Conservation (phyloP, 257 asterid genomes). For the Leptodermis oblonga region DNA sequence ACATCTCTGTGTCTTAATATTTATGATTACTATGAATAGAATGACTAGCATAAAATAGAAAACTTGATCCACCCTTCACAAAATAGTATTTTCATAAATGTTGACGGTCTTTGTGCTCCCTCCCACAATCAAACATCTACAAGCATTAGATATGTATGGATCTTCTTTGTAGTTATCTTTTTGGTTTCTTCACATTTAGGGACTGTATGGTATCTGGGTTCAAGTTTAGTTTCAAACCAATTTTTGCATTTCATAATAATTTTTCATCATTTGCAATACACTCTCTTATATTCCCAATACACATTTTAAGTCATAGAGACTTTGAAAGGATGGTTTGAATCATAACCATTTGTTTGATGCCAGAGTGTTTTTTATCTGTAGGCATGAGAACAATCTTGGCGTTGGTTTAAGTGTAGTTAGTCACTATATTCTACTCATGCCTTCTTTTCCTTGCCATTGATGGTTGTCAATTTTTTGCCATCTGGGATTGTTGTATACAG, state of each 20-base stretch:
- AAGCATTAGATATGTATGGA: background rate
- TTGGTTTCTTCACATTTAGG: too few relatives aligned
- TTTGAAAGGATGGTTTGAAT: background rate
- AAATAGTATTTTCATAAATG: background rate
- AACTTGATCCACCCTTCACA: background rate
- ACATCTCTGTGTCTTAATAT: background rate
- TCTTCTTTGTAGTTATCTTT: background rate
- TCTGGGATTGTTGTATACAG: background rate
- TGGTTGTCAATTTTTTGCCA: background rate
- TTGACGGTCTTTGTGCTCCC: background rate
- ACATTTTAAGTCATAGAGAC: background rate
- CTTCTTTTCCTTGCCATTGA: background rate
- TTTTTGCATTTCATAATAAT: too few relatives aligned
- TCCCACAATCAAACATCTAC: background rate
- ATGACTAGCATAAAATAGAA: background rate
- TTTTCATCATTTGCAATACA: too few relatives aligned
- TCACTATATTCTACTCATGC: background rate
- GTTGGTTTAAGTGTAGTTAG: background rate
- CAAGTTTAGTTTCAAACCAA: too few relatives aligned
- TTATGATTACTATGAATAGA: background rate
- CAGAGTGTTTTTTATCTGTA: background rate
- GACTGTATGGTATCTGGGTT: too few relatives aligned
- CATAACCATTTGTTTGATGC: background rate
- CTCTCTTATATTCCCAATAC: too few relatives aligned
- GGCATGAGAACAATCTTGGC: background rate